phyloP scores from a whole-genome alignment of 768 basidiomycete species.

The Trametes cinnabarina region DNA sequence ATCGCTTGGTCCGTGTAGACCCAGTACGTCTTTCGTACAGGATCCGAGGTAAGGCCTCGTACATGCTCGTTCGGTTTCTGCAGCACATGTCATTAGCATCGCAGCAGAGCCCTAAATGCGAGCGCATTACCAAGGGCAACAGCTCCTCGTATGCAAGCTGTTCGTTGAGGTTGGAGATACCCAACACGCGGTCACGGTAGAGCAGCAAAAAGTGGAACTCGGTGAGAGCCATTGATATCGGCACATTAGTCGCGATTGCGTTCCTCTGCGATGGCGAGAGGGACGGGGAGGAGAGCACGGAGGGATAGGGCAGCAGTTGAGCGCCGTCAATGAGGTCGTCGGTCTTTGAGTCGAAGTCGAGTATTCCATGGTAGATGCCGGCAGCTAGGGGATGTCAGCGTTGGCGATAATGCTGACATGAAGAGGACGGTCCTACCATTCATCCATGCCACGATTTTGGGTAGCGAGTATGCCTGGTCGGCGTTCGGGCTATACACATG shows the following conservation, averaged over 20 bases:
- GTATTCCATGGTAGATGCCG: conserved; percentile 82
- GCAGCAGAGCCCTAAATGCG: background rate
- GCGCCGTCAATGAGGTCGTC: conserved; percentile 79
- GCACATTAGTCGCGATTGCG: conserved; percentile 40
- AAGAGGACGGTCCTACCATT: conserved; percentile 70
- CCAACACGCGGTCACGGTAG: conserved; percentile 74
- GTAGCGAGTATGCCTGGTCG: conserved; percentile 65
- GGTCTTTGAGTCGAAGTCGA: conserved; percentile 65
- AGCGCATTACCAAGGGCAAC: conserved; percentile 62
- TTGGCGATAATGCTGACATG: background rate
- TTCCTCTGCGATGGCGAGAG: conserved; percentile 29
- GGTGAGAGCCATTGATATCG: conserved; percentile 78
- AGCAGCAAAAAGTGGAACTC: conserved; percentile 91
- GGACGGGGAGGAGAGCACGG: conserved; percentile 32
- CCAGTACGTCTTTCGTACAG: conserved; percentile 90
- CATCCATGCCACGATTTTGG: conserved; percentile 85
- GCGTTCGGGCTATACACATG: conserved; percentile 75
- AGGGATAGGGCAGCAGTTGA: conserved; percentile 77
- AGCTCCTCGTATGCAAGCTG: conserved; percentile 79
- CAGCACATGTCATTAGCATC: background rate
- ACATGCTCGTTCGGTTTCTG: conserved; percentile 77
- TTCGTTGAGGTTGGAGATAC: conserved; percentile 78
- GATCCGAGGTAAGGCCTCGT: conserved; percentile 77
- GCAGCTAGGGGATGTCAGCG: conserved; percentile 49
- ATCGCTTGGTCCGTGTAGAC: conserved; percentile 86